Conservation (phyloP, 169 alveolate species). For the Plasmodium cynomolgi region DNA sequence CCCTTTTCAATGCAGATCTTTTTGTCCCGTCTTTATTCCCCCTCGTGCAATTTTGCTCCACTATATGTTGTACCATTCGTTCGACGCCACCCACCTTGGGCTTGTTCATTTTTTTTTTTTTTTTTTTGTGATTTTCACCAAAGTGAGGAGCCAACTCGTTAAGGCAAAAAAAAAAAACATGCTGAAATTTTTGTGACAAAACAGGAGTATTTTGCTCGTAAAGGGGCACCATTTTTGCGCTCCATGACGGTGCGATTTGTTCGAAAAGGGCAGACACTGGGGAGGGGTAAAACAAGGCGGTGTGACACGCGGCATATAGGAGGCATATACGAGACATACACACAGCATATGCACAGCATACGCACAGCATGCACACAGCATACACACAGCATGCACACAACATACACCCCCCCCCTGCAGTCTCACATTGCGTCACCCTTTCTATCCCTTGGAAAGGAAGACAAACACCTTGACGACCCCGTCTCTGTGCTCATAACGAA, state of each 20-base stretch:
- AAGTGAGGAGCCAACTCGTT: not conserved
- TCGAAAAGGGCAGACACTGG: not conserved
- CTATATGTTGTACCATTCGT: not conserved
- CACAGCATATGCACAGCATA: not conserved
- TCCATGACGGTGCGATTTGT: no score
- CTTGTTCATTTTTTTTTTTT: not conserved
- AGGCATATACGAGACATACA: not conserved
- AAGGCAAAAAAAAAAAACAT: not conserved
- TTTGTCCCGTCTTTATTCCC: not conserved
- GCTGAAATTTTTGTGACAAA: not conserved
- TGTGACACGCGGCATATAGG: not conserved
- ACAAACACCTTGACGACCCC: conserved; percentile 56
- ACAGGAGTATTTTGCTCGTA: not conserved
- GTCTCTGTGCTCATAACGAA: conserved; percentile 48
- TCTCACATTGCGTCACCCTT: not conserved
- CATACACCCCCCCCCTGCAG: not conserved
- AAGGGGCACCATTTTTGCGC: not conserved
- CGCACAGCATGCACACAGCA: conserved; percentile 6
- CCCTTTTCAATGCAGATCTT: not conserved
- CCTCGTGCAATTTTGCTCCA: not conserved
- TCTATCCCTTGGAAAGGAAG: not conserved
- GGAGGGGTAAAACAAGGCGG: not conserved
- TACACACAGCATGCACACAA: conserved; percentile 14
- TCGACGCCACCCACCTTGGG: not conserved
- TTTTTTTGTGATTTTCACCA: not conserved